A percentile compares a stretch with the other conserved stretches of the same genome.
phyloP scores from a whole-genome alignment of 2,329 filamentous ascomycete species.

The Aspergillus unguis region DNA sequence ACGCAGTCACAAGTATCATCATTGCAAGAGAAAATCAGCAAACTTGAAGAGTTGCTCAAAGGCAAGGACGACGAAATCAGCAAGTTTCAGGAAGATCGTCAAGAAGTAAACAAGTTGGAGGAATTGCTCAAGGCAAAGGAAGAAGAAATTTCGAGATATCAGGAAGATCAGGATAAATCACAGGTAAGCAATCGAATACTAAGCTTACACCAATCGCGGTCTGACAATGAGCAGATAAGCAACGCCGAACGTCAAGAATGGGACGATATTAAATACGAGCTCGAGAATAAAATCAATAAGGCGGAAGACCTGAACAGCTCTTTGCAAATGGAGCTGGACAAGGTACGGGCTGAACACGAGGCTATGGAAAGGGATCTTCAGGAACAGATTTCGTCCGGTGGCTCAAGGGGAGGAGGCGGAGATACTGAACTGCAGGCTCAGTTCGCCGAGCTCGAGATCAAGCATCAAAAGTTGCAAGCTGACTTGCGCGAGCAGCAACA shows the following conservation, averaged over 20 bases:
- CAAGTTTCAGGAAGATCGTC: slow-evolving; percentile 58
- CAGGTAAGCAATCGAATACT: slow-evolving; percentile 32
- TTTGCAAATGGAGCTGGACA: slow-evolving; percentile 74
- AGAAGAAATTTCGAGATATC: slow-evolving; percentile 61
- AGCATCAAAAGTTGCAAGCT: slow-evolving; percentile 65
- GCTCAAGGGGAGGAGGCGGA: slow-evolving; percentile 26
- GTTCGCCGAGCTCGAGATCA: slow-evolving; percentile 52
- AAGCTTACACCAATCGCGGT: neutral
- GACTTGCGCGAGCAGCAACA: slow-evolving; percentile 71
- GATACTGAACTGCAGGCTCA: slow-evolving; percentile 61
- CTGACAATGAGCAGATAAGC: slow-evolving; percentile 37
- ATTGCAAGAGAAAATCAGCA: slow-evolving; percentile 69
- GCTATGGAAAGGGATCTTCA: slow-evolving; percentile 61
- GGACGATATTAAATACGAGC: slow-evolving; percentile 59
- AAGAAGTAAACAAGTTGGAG: slow-evolving; percentile 63
- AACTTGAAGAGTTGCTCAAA: slow-evolving; percentile 66
- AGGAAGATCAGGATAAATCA: slow-evolving; percentile 55
- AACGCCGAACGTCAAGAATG: slow-evolving; percentile 68
- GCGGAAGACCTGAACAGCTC: slow-evolving; percentile 75
- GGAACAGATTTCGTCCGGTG: slow-evolving; percentile 54
- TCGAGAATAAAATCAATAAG: slow-evolving; percentile 72
- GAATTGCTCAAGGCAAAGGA: slow-evolving; percentile 67
- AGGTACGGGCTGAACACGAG: slow-evolving; percentile 65
- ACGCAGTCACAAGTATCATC: slow-evolving; percentile 74
- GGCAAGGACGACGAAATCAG: slow-evolving; percentile 68